Evolutionary conservation across 345 rosid genomes (phyloP), one percentile per base, ranked within the genome.

Genomic region (Combretum micranthum): DNA sequence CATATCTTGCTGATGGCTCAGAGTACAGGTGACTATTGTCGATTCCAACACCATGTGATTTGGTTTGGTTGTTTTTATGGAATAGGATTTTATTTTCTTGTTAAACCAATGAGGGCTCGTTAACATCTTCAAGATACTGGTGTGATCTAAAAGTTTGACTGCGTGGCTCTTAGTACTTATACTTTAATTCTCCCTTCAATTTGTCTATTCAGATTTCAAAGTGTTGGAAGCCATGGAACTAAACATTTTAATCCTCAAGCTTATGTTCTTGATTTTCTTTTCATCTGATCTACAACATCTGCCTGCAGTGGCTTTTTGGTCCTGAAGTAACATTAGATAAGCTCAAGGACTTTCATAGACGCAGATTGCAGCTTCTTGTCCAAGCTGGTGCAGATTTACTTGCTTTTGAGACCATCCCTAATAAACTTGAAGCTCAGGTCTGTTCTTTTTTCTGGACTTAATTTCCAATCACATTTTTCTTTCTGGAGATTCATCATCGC

Each of bases 1-100:
- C 98, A 48, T 91, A 79, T 75, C 88, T 88, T 42, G 96, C 96
- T 23, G 98, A 91, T 77, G 98, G 96, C 42, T 91, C 98, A 17
- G 98, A 88, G 60, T 91, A 91, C 77, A 91, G 92, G 98, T 88
- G 6, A 22, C 6, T 21, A 46, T 46, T 17, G 15, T 52, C 10
- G 1, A 42, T 44, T n/a, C 2, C 4, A 1, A 16, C 39, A 4
- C 39, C 10, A 4, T 25, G 5, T 32, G 39, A 32, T 32, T 32
- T 7, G 10, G 9, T 4, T 32, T 7, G 39, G 9, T 32, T 32
- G 39, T 32, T 7, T 32, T 11, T 1, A 32, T 11, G 0, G 9
- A 3, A 32, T 32, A 32, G 39, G 39, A 32, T 32, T 32, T 32
- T 32, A 32, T 32, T 32, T 32, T 32, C 39, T 1, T 32, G 39